Evolutionary conservation across 305 asterid species (phyloP), one percentile per base, ranked within the genome.

Genomic region (Lippia alba): DNA sequence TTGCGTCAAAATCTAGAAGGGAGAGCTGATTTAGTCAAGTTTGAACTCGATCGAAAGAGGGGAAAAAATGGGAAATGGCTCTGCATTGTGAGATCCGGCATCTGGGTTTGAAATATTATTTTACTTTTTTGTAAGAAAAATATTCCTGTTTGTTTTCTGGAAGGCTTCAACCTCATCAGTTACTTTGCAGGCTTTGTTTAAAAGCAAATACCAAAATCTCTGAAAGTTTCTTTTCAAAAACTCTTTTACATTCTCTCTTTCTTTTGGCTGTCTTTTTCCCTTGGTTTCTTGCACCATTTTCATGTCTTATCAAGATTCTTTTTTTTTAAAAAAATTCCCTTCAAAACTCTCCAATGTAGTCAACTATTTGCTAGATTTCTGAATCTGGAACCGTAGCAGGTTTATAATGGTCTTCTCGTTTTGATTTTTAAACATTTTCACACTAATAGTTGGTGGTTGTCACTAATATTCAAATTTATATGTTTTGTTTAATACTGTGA

Each of bases 61-160:
- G 55, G 5, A 41, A 54, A 68, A 51, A 51, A 30, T 67, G 66
- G 55, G 9, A 41, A 54, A 61, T 68, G 70, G 24, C 0, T 54
- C 66, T 61, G 46, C 61, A n/a, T 33, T 66, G 53, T 61, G 32
- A 32, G 20, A 24, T 53, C 10, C 24, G 8, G 2, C 16, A 0
- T 50, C 14, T 63, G 51, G 44, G 14, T 45, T 44, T 72, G 60
- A 56, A 72, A 17, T 12, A 15, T 55, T n/a, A 20, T 34, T 48
- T 14, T 4, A 3, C 15, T 67, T 12, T 2, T 54, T 0, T 20
- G 11, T 54, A 6, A 0, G 14, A 39, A 56, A 32, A 7, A 68
- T 5, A 8, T 44, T 44, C 49, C 41, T 36, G 41, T 44, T 53
- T 18, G 19, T 53, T 53, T 18, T 6, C 19, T 18, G 41, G 41